Conservation (phyloP, 345 rosid genomes). For the Kernera saxatilis region DNA sequence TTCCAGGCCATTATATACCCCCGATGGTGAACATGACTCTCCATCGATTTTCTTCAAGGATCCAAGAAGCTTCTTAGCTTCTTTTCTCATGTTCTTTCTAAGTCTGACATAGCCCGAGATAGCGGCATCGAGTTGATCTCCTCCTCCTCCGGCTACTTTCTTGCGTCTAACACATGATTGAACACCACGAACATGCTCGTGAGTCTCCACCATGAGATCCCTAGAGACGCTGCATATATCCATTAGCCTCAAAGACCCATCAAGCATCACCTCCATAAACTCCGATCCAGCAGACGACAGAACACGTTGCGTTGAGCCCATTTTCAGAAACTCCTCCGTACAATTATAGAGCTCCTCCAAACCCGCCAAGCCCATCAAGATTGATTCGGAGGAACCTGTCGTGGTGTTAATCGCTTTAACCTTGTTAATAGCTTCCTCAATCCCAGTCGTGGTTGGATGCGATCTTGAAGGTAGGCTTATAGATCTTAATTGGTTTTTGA, state of each 20-base stretch:
- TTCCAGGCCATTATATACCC: neutral
- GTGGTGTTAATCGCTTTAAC: slow-evolving; percentile 34
- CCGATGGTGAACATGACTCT: neutral
- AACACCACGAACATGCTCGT: slow-evolving; percentile 48
- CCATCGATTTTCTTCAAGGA: slow-evolving; percentile 48
- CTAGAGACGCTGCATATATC: slow-evolving; percentile 56
- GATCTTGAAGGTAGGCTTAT: slow-evolving; percentile 69
- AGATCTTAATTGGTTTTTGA: slow-evolving; percentile 46
- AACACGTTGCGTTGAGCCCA: slow-evolving; percentile 49
- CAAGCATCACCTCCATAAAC: slow-evolving; percentile 48
- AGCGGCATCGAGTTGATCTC: slow-evolving; percentile 14
- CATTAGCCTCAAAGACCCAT: slow-evolving; percentile 50
- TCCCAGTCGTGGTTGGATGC: slow-evolving; percentile 46
- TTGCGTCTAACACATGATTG: slow-evolving; percentile 58
- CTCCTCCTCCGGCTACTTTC: slow-evolving; percentile 33
- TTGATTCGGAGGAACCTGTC: slow-evolving; percentile 32
- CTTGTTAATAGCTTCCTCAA: slow-evolving; percentile 51
- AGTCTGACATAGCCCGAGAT: slow-evolving; percentile 30
- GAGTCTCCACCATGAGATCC: slow-evolving; percentile 44
- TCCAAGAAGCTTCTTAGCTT: slow-evolving; percentile 40
- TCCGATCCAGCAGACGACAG: slow-evolving; percentile 32
- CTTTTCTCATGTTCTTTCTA: slow-evolving; percentile 54
- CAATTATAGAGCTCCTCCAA: slow-evolving; percentile 44
- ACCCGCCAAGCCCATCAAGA: slow-evolving; percentile 34
- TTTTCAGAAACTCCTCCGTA: slow-evolving; percentile 48